Evolutionary conservation across 129 eudicot species (phyloP).

Genomic region (Ambrosia trifida): DNA sequence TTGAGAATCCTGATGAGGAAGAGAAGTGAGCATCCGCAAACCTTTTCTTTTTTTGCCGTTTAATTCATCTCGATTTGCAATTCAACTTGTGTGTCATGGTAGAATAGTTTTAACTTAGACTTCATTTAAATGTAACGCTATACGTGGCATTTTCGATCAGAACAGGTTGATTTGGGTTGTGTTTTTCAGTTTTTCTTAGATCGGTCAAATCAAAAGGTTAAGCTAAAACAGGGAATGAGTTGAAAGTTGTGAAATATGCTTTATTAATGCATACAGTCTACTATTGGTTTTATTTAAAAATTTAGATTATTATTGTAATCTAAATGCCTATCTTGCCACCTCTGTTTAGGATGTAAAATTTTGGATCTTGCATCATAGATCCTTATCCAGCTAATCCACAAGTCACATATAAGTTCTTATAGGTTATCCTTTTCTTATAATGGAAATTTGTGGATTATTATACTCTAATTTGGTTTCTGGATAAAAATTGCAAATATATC

Average conservation of each 20-base stretch:
- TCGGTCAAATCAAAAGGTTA: not conserved
- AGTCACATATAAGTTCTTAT: not conserved
- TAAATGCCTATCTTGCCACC: not conserved
- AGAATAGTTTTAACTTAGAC: not conserved
- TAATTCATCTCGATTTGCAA: not conserved
- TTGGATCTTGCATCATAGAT: not conserved
- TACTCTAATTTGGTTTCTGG: not conserved
- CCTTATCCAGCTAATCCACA: not conserved
- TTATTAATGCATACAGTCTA: not conserved
- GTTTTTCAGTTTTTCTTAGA: not conserved
- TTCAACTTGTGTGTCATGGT: not conserved
- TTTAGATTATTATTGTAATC: not conserved
- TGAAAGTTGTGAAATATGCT: not conserved
- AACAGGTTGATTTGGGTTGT: not conserved
- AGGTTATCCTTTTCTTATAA: not conserved
- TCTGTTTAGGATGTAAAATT: not conserved
- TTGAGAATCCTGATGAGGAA: conserved; percentile 50
- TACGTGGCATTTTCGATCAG: not conserved
- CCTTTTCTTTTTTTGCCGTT: not conserved
- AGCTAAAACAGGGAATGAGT: not conserved
- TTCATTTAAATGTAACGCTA: not conserved
- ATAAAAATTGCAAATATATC: not conserved
- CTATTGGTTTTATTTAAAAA: not conserved
- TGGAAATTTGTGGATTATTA: not conserved
- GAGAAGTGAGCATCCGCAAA: conserved; percentile 37